phyloP scores from a whole-genome alignment of 2,329 filamentous ascomycete genomes.

The Fusarium cyanostomum region DNA sequence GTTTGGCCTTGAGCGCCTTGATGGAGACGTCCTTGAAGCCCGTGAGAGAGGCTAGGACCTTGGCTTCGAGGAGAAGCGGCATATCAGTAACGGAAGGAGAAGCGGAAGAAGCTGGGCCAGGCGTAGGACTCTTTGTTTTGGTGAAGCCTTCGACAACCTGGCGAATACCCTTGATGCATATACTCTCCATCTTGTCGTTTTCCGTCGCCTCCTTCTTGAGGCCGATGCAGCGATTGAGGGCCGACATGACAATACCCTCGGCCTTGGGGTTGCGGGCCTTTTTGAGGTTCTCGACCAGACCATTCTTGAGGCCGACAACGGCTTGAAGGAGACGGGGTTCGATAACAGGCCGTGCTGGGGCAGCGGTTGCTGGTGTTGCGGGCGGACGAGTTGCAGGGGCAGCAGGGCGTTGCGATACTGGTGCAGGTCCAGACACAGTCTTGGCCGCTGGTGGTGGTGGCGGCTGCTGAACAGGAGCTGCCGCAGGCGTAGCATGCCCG shows the following conservation, averaged over 20 bases:
- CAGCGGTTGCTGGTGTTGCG: conserved; percentile 40
- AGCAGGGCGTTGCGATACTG: conserved; percentile 26
- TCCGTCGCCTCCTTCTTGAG: conserved; percentile 57
- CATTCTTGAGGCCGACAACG: conserved; percentile 58
- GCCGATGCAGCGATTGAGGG: conserved; percentile 61
- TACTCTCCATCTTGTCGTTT: conserved; percentile 57
- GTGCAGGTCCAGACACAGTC: conserved; percentile 29
- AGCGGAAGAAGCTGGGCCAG: conserved; percentile 41
- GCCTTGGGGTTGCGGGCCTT: conserved; percentile 54
- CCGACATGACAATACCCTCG: conserved; percentile 62
- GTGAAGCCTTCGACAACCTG: conserved; percentile 56
- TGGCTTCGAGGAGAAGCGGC: conserved; percentile 50
- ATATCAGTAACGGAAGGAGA: conserved; percentile 35
- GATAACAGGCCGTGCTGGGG: conserved; percentile 51
- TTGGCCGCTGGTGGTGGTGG: conserved; percentile 30
- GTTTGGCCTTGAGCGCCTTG: conserved; percentile 52
- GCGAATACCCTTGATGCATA: conserved; percentile 56
- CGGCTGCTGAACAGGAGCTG: conserved; percentile 21
- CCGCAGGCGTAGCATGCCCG: conserved; percentile 27
- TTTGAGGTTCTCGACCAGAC: conserved; percentile 57
- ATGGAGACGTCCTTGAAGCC: conserved; percentile 59
- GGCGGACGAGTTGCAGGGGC: conserved; percentile 38
- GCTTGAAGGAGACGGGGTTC: conserved; percentile 55
- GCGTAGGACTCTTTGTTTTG: conserved; percentile 49
- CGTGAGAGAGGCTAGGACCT: conserved; percentile 53